Conservation (phyloP, 2,329 filamentous ascomycete species). For the Akanthomyces muscarius region DNA sequence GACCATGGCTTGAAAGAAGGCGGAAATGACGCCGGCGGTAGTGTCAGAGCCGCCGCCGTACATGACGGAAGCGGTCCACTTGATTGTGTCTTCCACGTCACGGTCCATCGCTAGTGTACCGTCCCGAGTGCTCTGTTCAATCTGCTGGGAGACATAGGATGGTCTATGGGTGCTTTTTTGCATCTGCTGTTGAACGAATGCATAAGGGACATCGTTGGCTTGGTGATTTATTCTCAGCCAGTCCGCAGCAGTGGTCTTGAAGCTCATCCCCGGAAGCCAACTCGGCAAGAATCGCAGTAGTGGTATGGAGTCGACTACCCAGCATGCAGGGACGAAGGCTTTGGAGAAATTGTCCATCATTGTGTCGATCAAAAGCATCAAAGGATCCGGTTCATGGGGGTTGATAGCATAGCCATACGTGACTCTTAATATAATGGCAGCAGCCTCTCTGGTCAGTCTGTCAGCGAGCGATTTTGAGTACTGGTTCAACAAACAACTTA, state of each 20-base stretch:
- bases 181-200: conserved; percentile 22
- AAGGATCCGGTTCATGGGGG: conserved; percentile 21
- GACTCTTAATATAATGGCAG: conserved; percentile 21
- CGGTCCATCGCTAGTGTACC: background rate
- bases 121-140: conserved; percentile 7
- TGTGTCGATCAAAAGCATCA: conserved; percentile 21
- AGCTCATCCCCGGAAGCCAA: conserved; percentile 23
- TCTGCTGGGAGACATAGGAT: conserved; percentile 19
- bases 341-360: conserved; percentile 22
- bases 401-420: conserved; percentile 26
- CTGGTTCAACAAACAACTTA: background rate
- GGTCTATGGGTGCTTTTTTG: conserved; percentile 2
- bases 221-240: conserved; percentile 8
- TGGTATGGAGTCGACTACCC: conserved; percentile 27
- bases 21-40: conserved; percentile 14
- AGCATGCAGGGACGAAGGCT: conserved; percentile 21
- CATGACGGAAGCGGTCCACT: conserved; percentile 19
- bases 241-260: conserved; percentile 22
- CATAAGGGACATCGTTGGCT: conserved; percentile 20
- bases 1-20: conserved; percentile 15
- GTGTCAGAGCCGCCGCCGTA: conserved; percentile 24
- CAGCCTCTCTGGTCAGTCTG: conserved; percentile 21
- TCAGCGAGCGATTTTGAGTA: too few relatives aligned
- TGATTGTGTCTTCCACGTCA: background rate
- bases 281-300: conserved; percentile 22